phyloP scores from a whole-genome alignment of 495 filamentous ascomycete species.

The Hyaloscypha variabilis region DNA sequence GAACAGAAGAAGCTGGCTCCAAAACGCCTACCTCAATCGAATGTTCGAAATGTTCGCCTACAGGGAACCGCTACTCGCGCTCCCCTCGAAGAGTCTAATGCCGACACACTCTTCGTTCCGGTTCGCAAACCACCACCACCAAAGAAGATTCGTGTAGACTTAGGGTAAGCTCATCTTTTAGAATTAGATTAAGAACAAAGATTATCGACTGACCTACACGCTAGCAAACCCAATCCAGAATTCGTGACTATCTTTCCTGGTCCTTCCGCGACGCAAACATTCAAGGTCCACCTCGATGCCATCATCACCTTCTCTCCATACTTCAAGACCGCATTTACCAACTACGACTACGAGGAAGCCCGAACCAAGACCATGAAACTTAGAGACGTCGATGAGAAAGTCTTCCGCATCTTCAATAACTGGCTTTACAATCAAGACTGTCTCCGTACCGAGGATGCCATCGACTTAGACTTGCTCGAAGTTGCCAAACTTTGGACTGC shows the following conservation, averaged over 20 bases:
- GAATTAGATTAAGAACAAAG: no score
- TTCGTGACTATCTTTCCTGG: constrained; percentile 15
- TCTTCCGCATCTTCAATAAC: constrained; percentile 20
- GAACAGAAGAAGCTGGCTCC: no score
- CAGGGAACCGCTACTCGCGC: no score
- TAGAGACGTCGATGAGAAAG: background rate
- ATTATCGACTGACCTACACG: no score
- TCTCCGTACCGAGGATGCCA: background rate
- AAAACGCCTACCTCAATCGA: no score
- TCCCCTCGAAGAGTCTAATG: no score
- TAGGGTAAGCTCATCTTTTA: no score
- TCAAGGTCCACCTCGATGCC: constrained; percentile 12
- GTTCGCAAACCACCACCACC: no score
- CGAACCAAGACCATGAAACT: constrained; percentile 9
- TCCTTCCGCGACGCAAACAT: background rate
- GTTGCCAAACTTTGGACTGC: constrained; percentile 10
- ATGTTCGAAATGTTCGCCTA: no score
- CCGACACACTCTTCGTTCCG: no score
- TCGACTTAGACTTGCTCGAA: background rate
- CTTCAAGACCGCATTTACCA: constrained; percentile 7
- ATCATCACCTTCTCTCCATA: constrained; percentile 9
- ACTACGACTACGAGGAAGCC: background rate
- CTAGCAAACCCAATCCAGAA: background rate
- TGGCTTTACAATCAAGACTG: constrained; percentile 13
- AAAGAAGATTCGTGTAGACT: no score